phyloP scores from a whole-genome alignment of 1,139 yeast species.

The Kazachstania sp. region DNA sequence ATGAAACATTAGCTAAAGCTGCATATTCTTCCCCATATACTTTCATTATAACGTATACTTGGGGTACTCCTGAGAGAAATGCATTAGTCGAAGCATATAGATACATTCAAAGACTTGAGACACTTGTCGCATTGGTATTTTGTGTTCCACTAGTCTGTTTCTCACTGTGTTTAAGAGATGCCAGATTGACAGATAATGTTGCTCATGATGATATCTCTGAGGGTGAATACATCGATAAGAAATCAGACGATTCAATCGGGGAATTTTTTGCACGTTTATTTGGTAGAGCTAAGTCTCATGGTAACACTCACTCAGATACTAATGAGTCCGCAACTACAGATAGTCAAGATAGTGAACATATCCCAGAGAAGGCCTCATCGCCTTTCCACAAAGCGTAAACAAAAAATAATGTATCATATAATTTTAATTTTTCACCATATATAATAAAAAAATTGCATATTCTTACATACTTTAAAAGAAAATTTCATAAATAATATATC shows the following conservation, averaged over 20 bases:
- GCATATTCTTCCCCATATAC: conserved; percentile 49
- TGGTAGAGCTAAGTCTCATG: background rate
- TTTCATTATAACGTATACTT: conserved; percentile 40
- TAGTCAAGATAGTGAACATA: background rate
- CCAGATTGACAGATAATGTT: conserved; percentile 33
- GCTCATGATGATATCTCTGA: conserved; percentile 32
- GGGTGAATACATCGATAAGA: conserved; percentile 34
- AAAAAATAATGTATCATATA: too few relatives aligned
- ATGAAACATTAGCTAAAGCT: conserved; percentile 33
- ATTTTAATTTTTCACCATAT: too few relatives aligned
- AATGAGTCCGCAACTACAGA: background rate
- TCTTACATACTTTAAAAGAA: too few relatives aligned
- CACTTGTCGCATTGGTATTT: conserved; percentile 49
- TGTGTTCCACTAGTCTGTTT: conserved; percentile 44
- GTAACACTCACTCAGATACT: background rate
- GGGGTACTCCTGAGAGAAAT: conserved; percentile 54
- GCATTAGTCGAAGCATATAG: conserved; percentile 52
- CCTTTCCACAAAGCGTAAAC: too few relatives aligned
- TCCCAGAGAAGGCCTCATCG: background rate
- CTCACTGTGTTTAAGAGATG: conserved; percentile 49
- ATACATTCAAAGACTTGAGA: conserved; percentile 49
- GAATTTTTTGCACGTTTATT: conserved; percentile 7
- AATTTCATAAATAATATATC: too few relatives aligned
- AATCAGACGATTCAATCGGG: conserved; percentile 35
- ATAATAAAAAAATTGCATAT: too few relatives aligned